Percentiles rank a stretch among this genome's conserved stretches.
phyloP scores from a whole-genome alignment of 495 filamentous ascomycete species.

The Podospora appendiculata region DNA sequence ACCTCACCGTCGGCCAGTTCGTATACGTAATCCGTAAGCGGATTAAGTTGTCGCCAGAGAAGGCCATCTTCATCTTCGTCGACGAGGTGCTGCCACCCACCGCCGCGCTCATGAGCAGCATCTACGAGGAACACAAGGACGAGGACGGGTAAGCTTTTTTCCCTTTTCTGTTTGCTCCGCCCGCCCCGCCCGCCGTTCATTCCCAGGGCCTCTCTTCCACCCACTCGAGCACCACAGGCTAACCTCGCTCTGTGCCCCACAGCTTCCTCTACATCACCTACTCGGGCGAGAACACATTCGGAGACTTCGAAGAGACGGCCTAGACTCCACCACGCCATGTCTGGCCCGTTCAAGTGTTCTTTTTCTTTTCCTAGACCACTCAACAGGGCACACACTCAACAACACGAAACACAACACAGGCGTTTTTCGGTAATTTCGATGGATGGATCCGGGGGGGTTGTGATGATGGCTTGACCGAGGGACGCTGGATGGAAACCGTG shows the following conservation, averaged over 20 bases:
- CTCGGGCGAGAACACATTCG: conserved; percentile 99
- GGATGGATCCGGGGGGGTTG: conserved; percentile 6
- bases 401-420: background rate
- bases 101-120: conserved; percentile 96
- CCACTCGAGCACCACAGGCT: background rate
- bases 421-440: conserved; percentile 7
- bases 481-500: conserved; percentile 9
- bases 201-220: too few species aligned
- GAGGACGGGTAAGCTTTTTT: conserved; percentile 53
- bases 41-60: conserved; percentile 99
- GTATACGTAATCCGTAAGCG: conserved; percentile 99
- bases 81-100: conserved; percentile 97
- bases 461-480: background rate
- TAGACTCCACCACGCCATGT: conserved; percentile 7
- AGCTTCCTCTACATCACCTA: conserved; percentile 64
- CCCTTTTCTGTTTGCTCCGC: background rate
- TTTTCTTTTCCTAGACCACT: conserved; percentile 10
- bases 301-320: conserved; percentile 36
- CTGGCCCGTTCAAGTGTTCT: background rate
- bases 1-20: conserved; percentile 98
- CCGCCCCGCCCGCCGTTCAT: too few species aligned
- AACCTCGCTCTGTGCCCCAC: conserved; percentile 4
- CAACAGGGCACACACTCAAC: background rate
- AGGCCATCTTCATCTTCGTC: conserved; percentile 99
- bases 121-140: conserved; percentile 97